Percentiles rank a stretch among this genome's conserved stretches.
phyloP scores from a whole-genome alignment of 306 rosid genomes.

The Ormosia emarginata region DNA sequence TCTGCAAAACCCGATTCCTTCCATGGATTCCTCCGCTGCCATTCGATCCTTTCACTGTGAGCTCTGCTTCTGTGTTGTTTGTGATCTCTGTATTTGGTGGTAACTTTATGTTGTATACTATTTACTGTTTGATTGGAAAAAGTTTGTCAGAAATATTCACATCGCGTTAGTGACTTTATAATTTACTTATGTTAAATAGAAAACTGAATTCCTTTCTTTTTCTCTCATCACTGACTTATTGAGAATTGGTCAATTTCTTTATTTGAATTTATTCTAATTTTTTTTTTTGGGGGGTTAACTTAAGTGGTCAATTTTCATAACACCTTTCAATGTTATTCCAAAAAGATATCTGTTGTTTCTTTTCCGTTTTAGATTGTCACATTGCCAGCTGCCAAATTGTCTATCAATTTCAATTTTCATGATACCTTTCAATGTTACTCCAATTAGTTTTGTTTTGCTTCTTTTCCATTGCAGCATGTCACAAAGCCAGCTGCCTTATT shows the following conservation, averaged over 20 bases:
- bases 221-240: too few relatives aligned
- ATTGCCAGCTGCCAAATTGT: too few relatives aligned
- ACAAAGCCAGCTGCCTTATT: too few relatives aligned
- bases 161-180: background rate
- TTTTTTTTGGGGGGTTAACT: too few relatives aligned
- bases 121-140: background rate
- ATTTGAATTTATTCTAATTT: too few relatives aligned
- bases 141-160: background rate
- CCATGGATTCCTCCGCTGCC: slow-evolving; percentile 64
- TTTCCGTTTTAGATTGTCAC: background rate
- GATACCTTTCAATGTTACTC: too few relatives aligned
- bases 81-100: background rate
- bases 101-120: too few relatives aligned
- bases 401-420: too few relatives aligned
- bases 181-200: background rate
- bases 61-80: background rate
- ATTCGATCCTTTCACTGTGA: slow-evolving; percentile 58
- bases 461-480: too few relatives aligned
- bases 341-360: background rate
- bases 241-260: too few relatives aligned
- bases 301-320: background rate
- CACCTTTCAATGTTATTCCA: background rate
- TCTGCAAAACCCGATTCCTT: slow-evolving; percentile 19
- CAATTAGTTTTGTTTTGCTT: too few relatives aligned
- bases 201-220: too few relatives aligned